Conservation (phyloP, 768 basidiomycete genomes). For the Pilatotrama ljubarskyi region DNA sequence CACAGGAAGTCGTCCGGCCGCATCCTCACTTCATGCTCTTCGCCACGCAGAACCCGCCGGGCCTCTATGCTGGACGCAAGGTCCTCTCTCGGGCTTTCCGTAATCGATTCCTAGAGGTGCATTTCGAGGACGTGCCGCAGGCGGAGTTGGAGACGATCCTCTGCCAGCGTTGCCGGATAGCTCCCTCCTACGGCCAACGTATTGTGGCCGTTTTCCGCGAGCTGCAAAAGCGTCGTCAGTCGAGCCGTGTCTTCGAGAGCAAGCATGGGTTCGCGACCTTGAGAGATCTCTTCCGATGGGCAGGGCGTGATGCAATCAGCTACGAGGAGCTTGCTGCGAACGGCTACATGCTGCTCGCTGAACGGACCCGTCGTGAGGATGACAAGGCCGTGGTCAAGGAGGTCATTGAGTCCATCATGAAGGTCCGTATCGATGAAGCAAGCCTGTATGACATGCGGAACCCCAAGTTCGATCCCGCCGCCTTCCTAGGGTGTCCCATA, state of each 20-base stretch:
- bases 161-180: constrained; percentile 88
- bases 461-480: constrained; percentile 39
- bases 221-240: constrained; percentile 88
- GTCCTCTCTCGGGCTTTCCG: constrained; percentile 94
- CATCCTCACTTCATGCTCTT: constrained; percentile 98
- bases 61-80: constrained; percentile 93
- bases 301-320: constrained; percentile 81
- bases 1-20: constrained; percentile 89
- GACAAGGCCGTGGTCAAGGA: constrained; percentile 91
- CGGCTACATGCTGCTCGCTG: constrained; percentile 96
- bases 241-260: constrained; percentile 92
- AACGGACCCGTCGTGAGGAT: constrained; percentile 80
- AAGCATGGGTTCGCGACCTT: constrained; percentile 97
- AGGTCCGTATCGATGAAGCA: constrained; percentile 75
- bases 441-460: constrained; percentile 62
- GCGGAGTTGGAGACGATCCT: constrained; percentile 90
- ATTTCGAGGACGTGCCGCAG: constrained; percentile 96
- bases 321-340: constrained; percentile 94
- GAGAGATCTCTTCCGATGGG: constrained; percentile 97
- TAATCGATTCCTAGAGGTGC: constrained; percentile 96
- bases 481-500: constrained; percentile 57
- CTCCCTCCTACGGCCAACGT: constrained; percentile 88
- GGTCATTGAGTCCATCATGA: constrained; percentile 88
- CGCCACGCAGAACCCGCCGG: constrained; percentile 97
- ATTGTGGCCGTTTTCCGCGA: constrained; percentile 94